These are phyloP conservation scores for Lactifluus pinguis DNA, from an alignment of 768 basidiomycete species.

Conservation along the genomic window DNA sequence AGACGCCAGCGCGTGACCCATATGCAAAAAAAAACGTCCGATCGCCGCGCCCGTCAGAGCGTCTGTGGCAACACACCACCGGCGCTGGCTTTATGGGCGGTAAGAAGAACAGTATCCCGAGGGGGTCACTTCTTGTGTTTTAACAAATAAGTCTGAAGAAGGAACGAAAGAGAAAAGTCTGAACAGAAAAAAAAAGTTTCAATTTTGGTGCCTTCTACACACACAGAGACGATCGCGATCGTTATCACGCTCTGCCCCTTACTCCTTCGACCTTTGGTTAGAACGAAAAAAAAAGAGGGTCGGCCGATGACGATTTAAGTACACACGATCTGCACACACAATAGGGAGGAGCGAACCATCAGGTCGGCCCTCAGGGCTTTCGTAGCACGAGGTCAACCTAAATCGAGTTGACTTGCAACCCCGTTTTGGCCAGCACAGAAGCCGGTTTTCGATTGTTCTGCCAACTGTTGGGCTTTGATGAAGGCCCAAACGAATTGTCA, in stretches of 20 bases:
- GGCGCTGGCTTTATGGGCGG: background rate
- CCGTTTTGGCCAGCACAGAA: too few species aligned
- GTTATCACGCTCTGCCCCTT: too few species aligned
- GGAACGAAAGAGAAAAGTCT: background rate
- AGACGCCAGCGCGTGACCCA: background rate
- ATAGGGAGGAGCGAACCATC: conserved; percentile 8
- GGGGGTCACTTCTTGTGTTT: background rate
- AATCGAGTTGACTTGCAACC: background rate
- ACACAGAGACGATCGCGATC: too few species aligned
- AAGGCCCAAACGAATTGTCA: too few species aligned
- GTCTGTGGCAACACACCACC: background rate
- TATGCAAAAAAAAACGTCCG: background rate
- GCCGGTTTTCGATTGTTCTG: too few species aligned
- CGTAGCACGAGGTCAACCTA: conserved; percentile 12
- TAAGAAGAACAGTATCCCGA: too few species aligned
- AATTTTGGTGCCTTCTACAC: too few species aligned
- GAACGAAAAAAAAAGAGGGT: background rate
- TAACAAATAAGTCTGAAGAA: background rate
- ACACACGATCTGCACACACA: conserved; percentile 16
- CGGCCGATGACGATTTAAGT: conserved; percentile 5
- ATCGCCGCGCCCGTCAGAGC: background rate
- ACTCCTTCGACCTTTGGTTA: too few species aligned
- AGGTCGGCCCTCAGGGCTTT: background rate
- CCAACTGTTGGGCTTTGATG: too few species aligned
- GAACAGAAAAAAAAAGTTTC: background rate